Evolutionary conservation across 2,329 filamentous ascomycete genomes (phyloP).

Genomic region (Tolypocladium sp.): DNA sequence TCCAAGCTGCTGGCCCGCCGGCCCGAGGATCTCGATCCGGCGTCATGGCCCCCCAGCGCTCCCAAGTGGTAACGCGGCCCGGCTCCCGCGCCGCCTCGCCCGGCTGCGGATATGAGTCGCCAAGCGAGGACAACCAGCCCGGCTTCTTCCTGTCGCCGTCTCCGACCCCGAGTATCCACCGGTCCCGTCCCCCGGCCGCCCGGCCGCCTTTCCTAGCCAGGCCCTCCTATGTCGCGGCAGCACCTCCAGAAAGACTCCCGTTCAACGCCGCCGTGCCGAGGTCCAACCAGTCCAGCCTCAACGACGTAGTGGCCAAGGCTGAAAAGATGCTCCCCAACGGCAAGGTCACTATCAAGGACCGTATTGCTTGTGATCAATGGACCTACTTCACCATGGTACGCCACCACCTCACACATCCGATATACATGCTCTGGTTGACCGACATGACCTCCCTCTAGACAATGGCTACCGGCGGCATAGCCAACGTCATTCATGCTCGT

Average conservation of each 20-base stretch:
- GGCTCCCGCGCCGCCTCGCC: conserved; percentile 4
- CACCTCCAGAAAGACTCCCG: background rate
- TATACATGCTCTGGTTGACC: background rate
- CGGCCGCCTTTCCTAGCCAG: background rate
- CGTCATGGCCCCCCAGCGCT: conserved; percentile 24
- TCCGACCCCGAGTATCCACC: conserved; percentile 1
- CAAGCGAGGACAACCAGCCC: conserved; percentile 22
- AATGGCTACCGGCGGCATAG: conserved; percentile 47
- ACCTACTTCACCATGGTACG: conserved; percentile 60
- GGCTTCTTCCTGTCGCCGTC: conserved; percentile 15
- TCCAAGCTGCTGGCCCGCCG: conserved; percentile 36
- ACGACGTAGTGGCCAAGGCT: conserved; percentile 23
- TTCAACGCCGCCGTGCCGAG: background rate
- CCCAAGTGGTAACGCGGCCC: conserved; percentile 15
- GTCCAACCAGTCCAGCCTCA: conserved; percentile 14
- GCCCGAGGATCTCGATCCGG: conserved; percentile 36
- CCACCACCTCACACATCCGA: background rate
- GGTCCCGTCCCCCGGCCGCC: background rate
- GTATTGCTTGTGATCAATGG: conserved; percentile 52
- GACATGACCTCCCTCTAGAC: conserved; percentile 5
- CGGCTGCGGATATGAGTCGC: conserved; percentile 26
- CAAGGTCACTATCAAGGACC: conserved; percentile 37
- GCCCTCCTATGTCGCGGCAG: background rate
- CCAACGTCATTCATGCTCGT: conserved; percentile 39
- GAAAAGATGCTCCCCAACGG: conserved; percentile 12